phyloP scores from a whole-genome alignment of 768 basidiomycete species.

The Rhodotorula kratochvilovae region DNA sequence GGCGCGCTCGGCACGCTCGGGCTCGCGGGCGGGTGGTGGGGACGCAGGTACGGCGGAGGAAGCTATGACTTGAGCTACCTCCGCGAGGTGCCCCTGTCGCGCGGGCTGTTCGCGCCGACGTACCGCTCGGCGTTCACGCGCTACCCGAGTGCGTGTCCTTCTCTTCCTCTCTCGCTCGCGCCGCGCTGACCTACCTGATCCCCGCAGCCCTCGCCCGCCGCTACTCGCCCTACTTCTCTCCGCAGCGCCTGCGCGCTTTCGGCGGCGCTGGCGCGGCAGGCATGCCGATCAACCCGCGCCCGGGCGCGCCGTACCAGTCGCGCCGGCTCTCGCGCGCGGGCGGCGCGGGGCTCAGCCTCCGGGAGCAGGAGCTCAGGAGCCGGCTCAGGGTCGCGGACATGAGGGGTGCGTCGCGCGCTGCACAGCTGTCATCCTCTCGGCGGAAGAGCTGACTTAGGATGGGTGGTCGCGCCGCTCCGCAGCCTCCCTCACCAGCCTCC shows the following conservation, averaged over 20 bases:
- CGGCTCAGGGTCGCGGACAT: conserved; percentile 26
- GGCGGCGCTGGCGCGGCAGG: neutral
- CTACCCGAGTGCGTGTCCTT: neutral
- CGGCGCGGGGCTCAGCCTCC: neutral
- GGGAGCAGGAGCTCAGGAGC: conserved; percentile 14
- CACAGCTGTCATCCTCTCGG: no score
- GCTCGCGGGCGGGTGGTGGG: conserved; percentile 29
- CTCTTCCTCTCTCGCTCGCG: neutral
- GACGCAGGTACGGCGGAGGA: conserved; percentile 6
- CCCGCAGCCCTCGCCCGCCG: conserved; percentile 20
- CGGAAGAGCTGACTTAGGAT: neutral
- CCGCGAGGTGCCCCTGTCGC: conserved; percentile 10
- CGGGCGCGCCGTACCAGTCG: neutral
- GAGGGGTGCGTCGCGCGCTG: conserved; percentile 2
- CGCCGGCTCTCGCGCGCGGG: neutral
- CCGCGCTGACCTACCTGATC: neutral
- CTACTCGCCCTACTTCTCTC: conserved; percentile 27
- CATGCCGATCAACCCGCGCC: neutral
- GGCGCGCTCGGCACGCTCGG: conserved; percentile 14
- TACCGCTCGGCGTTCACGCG: conserved; percentile 14
- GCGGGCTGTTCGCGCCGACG: conserved; percentile 22
- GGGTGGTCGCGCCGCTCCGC: neutral
- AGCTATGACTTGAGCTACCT: conserved; percentile 28
- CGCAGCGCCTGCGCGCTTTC: neutral
- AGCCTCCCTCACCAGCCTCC: conserved; percentile 23